Conservation (phyloP, 2,329 filamentous ascomycete genomes). For the Exserohilum turcica region DNA sequence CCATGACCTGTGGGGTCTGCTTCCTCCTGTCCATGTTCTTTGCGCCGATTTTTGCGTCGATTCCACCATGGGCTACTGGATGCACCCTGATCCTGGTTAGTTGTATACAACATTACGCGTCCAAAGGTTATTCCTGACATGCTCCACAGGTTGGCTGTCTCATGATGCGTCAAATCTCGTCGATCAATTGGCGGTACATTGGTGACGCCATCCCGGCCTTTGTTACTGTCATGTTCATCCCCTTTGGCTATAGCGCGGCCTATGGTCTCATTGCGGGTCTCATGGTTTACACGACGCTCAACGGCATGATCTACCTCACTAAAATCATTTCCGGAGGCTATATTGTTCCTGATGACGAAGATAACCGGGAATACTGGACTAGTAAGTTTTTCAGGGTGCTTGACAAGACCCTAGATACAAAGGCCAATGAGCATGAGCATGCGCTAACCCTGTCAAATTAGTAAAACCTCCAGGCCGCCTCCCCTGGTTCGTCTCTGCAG, state of each 20-base stretch:
- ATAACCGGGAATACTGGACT: slow-evolving; percentile 79
- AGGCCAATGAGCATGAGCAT: neutral
- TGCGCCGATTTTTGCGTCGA: slow-evolving; percentile 86
- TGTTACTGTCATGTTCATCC: slow-evolving; percentile 81
- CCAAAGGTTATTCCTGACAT: slow-evolving; percentile 20
- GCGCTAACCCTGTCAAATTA: slow-evolving; percentile 13
- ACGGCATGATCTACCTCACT: slow-evolving; percentile 71
- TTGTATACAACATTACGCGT: slow-evolving; percentile 1
- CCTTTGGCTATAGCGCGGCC: slow-evolving; percentile 86
- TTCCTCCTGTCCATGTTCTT: slow-evolving; percentile 91
- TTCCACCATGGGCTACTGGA: slow-evolving; percentile 86
- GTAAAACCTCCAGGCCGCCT: slow-evolving; percentile 29
- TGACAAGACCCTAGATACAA: neutral
- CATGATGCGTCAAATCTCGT: slow-evolving; percentile 73
- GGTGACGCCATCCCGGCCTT: slow-evolving; percentile 86
- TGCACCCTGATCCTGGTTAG: slow-evolving; percentile 78
- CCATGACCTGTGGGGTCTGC: slow-evolving; percentile 77
- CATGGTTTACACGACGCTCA: slow-evolving; percentile 75
- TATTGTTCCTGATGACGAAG: slow-evolving; percentile 74
- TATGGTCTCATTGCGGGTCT: slow-evolving; percentile 84
- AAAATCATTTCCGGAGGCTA: slow-evolving; percentile 68
- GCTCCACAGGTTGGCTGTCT: slow-evolving; percentile 64
- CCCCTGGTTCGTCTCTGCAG: slow-evolving; percentile 21
- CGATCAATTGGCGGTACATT: slow-evolving; percentile 87
- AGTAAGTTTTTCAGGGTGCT: slow-evolving; percentile 55